Evolutionary conservation across 495 filamentous ascomycete species (phyloP).

Genomic region (Penicillium steckii): DNA sequence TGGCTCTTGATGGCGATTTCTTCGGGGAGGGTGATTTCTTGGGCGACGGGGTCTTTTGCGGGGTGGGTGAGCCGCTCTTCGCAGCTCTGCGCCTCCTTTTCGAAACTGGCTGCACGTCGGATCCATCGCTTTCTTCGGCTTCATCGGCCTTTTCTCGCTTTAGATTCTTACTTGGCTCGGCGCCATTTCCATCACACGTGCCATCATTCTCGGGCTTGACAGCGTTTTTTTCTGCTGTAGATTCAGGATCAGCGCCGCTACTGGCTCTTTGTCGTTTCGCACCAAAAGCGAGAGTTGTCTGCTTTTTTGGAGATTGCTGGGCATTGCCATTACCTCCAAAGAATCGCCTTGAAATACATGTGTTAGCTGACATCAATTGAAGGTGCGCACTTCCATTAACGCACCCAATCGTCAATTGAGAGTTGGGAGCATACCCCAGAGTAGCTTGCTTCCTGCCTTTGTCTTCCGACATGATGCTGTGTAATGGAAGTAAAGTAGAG

Average conservation of each 20-base stretch:
- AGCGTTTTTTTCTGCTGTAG: conserved; percentile 8
- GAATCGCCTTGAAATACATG: conserved; percentile 32
- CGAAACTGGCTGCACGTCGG: conserved; percentile 53
- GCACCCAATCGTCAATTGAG: conserved; percentile 82
- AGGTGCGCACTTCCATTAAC: conserved; percentile 30
- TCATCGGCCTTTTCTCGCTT: conserved; percentile 40
- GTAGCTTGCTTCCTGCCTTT: conserved; percentile 73
- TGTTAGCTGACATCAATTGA: not conserved
- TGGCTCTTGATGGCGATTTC: conserved; percentile 17
- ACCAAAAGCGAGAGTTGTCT: conserved; percentile 71
- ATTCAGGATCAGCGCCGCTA: conserved; percentile 15
- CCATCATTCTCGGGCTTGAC: conserved; percentile 46
- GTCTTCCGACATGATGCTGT: conserved; percentile 37
- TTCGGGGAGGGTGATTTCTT: conserved; percentile 29
- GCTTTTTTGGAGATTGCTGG: conserved; percentile 56
- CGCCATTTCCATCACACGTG: conserved; percentile 6
- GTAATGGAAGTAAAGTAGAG: not conserved
- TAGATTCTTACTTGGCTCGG: conserved; percentile 16
- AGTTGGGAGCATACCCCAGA: conserved; percentile 84
- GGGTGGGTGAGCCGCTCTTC: conserved; percentile 1
- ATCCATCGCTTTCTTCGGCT: conserved; percentile 45
- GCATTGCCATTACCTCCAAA: conserved; percentile 41
- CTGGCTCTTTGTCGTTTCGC: conserved; percentile 31
- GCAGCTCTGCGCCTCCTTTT: conserved; percentile 37
- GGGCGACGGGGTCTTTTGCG: not conserved